Conservation (phyloP, 352 stramenopile genomes). For the Pythium periplocum region DNA sequence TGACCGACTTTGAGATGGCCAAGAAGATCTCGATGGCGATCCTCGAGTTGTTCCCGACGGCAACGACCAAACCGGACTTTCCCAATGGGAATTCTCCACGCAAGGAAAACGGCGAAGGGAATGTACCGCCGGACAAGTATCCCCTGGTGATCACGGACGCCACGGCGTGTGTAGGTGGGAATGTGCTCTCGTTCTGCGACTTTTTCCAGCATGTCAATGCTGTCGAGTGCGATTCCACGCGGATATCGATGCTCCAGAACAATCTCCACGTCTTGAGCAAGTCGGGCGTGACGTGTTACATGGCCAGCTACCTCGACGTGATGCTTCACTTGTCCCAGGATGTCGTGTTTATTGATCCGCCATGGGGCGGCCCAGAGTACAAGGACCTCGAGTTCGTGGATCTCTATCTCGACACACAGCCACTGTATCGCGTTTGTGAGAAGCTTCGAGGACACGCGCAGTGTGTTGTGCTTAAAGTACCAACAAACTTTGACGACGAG, state of each 20-base stretch:
- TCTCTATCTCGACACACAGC: conserved; percentile 55
- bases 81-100: no score
- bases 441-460: conserved; percentile 35
- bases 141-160: conserved; percentile 60
- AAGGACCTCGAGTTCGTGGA: conserved; percentile 66
- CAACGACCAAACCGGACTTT: no score
- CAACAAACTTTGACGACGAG: conserved; percentile 74
- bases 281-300: conserved; percentile 47
- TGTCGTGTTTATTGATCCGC: conserved; percentile 80
- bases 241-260: conserved; percentile 69
- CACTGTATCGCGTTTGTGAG: conserved; percentile 61
- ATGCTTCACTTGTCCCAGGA: conserved; percentile 70
- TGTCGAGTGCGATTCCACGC: conserved; percentile 56
- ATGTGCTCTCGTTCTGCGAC: conserved; percentile 77
- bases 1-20: conserved; percentile 78
- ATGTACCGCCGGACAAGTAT: conserved; percentile 21
- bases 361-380: conserved; percentile 81
- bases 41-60: conserved; percentile 30
- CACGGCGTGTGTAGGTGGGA: conserved; percentile 77
- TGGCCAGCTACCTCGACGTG: conserved; percentile 65
- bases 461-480: conserved; percentile 75
- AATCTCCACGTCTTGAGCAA: conserved; percentile 63
- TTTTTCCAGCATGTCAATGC: conserved; percentile 74
- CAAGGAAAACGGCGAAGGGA: background rate
- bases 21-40: conserved; percentile 67